These are phyloP conservation scores for Trichoderma aggressivum DNA, from an alignment of 2,329 filamentous ascomycete genomes.

Conservation along the genomic window DNA sequence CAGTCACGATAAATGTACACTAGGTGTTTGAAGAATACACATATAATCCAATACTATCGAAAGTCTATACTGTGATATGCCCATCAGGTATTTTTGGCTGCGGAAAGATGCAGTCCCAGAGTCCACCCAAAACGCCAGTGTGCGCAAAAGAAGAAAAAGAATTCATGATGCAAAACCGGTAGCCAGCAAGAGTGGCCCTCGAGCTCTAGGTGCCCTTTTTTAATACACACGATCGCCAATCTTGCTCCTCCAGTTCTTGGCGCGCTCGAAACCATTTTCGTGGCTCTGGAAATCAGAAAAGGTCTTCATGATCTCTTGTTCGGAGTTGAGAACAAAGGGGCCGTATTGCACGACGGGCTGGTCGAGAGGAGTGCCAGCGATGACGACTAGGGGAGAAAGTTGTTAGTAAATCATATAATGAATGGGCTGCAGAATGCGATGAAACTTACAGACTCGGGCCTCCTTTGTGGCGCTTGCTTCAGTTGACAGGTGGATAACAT, in stretches of 20 bases:
- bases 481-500: conserved; percentile 69
- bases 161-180: not conserved
- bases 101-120: conserved; percentile 24
- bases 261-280: conserved; percentile 76
- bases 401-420: not conserved
- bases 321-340: conserved; percentile 72
- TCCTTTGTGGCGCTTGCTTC: conserved; percentile 59
- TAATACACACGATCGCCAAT: conserved; percentile 72
- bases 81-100: not conserved
- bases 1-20: not conserved
- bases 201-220: not conserved
- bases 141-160: not conserved
- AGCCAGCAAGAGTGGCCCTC: not conserved
- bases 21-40: no score
- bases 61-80: not conserved
- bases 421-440: not conserved
- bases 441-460: conserved; percentile 46
- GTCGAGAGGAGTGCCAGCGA: conserved; percentile 76
- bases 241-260: conserved; percentile 75
- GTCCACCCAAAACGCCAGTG: conserved; percentile 23
- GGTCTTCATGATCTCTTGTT: conserved; percentile 72
- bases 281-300: conserved; percentile 70
- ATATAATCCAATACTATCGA: not conserved
- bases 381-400: conserved; percentile 51
- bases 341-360: conserved; percentile 82